phyloP scores from a whole-genome alignment of 2,329 filamentous ascomycete genomes.

The Microcyclospora pomicola region DNA sequence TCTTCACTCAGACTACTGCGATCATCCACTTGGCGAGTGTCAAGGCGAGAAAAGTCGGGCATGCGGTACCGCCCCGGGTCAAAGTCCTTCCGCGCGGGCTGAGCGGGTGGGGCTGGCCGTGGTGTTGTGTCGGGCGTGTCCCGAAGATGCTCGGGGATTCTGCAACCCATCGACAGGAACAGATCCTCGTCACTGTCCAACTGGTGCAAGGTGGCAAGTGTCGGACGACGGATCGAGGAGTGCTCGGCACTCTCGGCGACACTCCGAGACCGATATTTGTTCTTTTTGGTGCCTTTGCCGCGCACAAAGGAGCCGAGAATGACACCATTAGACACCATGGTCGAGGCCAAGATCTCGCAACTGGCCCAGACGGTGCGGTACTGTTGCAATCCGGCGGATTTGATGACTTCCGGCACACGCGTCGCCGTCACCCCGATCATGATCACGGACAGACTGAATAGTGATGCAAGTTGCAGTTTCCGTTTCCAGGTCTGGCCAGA shows the following conservation, averaged over 20 bases:
- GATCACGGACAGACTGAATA: slow-evolving; percentile 75
- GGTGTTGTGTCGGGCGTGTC: slow-evolving; percentile 13
- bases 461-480: slow-evolving; percentile 62
- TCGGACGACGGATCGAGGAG: slow-evolving; percentile 46
- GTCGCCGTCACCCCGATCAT: slow-evolving; percentile 70
- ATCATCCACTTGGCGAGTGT: background rate
- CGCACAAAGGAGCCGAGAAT: slow-evolving; percentile 87
- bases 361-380: slow-evolving; percentile 82
- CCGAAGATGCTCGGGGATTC: slow-evolving; percentile 40
- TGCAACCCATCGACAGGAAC: slow-evolving; percentile 61
- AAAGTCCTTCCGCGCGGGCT: slow-evolving; percentile 18
- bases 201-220: slow-evolving; percentile 47
- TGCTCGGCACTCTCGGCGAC: slow-evolving; percentile 36
- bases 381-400: slow-evolving; percentile 59
- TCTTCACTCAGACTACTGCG: slow-evolving; percentile 9
- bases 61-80: background rate
- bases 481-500: slow-evolving; percentile 64
- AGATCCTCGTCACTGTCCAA: slow-evolving; percentile 91
- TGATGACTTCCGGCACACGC: slow-evolving; percentile 66
- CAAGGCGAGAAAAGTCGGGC: background rate
- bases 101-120: slow-evolving; percentile 26
- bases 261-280: slow-evolving; percentile 54
- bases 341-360: slow-evolving; percentile 77
- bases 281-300: slow-evolving; percentile 80
- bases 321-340: slow-evolving; percentile 73